These are phyloP conservation scores for Phycomyces blakesleeanus DNA, from an alignment of 192 early-diverging fungal species.

Conservation along the genomic window DNA sequence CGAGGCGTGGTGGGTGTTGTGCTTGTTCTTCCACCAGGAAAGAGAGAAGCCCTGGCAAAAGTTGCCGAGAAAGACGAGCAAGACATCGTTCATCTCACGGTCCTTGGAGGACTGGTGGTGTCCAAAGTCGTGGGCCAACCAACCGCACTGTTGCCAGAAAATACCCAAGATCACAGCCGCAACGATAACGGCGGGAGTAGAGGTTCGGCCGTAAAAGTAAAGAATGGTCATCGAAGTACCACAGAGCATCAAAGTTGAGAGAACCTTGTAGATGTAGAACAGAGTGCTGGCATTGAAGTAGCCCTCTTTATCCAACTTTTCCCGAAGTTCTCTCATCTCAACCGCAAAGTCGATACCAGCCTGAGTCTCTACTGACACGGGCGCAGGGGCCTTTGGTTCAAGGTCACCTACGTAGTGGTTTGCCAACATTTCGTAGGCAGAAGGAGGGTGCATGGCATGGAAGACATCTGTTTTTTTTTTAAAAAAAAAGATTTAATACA, in stretches of 20 bases:
- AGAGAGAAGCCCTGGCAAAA: constrained; percentile 77
- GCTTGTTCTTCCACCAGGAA: constrained; percentile 86
- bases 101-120: constrained; percentile 80
- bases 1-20: constrained; percentile 79
- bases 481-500: constrained; percentile 4
- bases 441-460: constrained; percentile 70
- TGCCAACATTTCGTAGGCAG: constrained; percentile 60
- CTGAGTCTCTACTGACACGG: constrained; percentile 30
- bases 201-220: constrained; percentile 46
- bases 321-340: constrained; percentile 59
- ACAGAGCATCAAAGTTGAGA: constrained; percentile 50
- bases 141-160: constrained; percentile 83
- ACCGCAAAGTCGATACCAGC: constrained; percentile 49
- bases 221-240: constrained; percentile 47
- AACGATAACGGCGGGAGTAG: constrained; percentile 48
- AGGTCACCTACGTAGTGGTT: constrained; percentile 78
- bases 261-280: constrained; percentile 66
- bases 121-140: constrained; percentile 79
- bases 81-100: constrained; percentile 56
- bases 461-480: constrained; percentile 55
- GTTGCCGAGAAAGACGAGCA: constrained; percentile 69
- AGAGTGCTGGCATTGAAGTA: constrained; percentile 62
- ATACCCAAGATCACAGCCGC: constrained; percentile 60
- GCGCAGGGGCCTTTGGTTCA: not conserved
- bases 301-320: constrained; percentile 47